Evolutionary conservation across 768 basidiomycete genomes (phyloP), one percentile per base, ranked within the genome.

Genomic region (Amanita rimosa): DNA sequence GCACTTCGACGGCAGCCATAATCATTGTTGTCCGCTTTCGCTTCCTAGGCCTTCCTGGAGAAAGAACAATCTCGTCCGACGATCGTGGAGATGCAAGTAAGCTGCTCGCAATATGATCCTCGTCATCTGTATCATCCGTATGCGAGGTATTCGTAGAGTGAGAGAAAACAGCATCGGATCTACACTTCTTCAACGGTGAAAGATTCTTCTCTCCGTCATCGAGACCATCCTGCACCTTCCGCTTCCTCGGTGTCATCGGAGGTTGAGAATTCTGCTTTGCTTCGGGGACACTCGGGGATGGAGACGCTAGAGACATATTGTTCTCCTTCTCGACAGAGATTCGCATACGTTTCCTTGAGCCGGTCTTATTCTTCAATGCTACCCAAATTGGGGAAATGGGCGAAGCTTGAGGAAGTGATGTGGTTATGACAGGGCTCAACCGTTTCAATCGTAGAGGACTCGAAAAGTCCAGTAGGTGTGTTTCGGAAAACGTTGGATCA

Each of bases 221-320:
- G 16, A 21, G 37, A 17, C 21, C 69, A 13, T 67, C 67, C 22
- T 63, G 64, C 27, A 64, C 55, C 14, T 64, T 64, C 41, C 79
- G 67, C 60, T 81, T 81, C 52, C 74, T 67, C 27, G 71, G 60
- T 19, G 46, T 48, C 24, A 38, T 16, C 19, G 37, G 37, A 19
- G 9, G 26, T 16, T 10, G 46, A 48, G 14, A 17, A 13, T 13
- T 11, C 7, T 9, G 13, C 7, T 31, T 27, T 17, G 6, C 21
- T 26, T 37, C 19, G 36, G 46, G 19, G 6, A 42, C 9, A 39
- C n/a, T 39, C 24, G n/a, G 26, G 4, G 17, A 16, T 4, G 37
- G 41, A 22, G 24, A 42, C 14, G 55, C 55, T 4, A 62, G 52
- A 29, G 76, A 79, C 0, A 73, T 73, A 56, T 86, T 86, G 59